Conservation (phyloP, 2,329 filamentous ascomycete genomes). For the Bipolaris sorokiniana region DNA sequence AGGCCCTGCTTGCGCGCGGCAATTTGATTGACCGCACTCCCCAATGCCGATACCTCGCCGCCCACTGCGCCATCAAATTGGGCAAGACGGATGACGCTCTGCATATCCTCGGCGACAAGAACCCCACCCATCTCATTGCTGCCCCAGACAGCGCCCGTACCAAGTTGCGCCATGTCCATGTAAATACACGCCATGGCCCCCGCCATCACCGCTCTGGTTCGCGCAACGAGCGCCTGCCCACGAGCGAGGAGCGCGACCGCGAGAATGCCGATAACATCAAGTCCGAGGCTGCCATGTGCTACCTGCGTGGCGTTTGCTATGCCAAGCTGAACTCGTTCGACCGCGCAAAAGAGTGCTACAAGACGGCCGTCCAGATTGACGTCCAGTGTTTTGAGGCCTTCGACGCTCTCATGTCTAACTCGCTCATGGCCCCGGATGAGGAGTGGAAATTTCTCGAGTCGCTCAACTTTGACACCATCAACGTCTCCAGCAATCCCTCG, state of each 20-base stretch:
- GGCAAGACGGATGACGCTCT: conserved; percentile 89
- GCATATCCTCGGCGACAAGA: conserved; percentile 84
- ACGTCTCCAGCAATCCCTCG: conserved; percentile 67
- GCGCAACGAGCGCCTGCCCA: conserved; percentile 60
- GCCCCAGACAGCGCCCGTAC: conserved; percentile 69
- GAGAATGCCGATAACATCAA: conserved; percentile 78
- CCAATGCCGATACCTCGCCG: conserved; percentile 89
- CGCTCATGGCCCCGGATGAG: conserved; percentile 84
- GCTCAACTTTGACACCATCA: conserved; percentile 86
- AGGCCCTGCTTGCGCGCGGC: conserved; percentile 82
- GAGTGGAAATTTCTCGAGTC: conserved; percentile 89
- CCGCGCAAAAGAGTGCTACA: conserved; percentile 96
- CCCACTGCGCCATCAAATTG: conserved; percentile 93
- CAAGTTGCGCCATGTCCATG: conserved; percentile 72
- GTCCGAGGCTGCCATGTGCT: conserved; percentile 97
- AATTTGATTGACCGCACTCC: conserved; percentile 82
- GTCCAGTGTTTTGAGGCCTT: conserved; percentile 99
- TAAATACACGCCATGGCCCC: conserved; percentile 57
- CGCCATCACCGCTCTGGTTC: conserved; percentile 52
- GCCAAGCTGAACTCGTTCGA: conserved; percentile 98
- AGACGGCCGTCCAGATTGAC: conserved; percentile 94
- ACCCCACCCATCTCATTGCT: conserved; percentile 84
- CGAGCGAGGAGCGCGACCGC: conserved; percentile 66
- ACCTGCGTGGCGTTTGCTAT: conserved; percentile 89
- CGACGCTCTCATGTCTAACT: conserved; percentile 96